Evolutionary conservation across 2,329 filamentous ascomycete species (phyloP), one percentile per base, ranked within the genome.

Genomic region (Calcarisporium arbuscula): DNA sequence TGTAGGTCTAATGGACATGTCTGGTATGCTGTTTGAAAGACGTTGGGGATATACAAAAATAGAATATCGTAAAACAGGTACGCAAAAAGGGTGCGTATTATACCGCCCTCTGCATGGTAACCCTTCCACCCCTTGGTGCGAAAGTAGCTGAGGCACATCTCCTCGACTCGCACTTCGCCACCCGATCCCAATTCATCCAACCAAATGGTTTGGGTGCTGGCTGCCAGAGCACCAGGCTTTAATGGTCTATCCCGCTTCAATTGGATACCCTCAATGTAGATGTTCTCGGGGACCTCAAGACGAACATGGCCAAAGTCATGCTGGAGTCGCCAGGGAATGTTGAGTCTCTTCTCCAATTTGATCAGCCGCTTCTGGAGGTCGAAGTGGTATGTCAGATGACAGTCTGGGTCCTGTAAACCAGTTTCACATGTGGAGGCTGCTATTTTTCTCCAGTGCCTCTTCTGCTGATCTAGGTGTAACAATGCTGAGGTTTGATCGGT

Each of bases 11-110:
- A 65, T 1, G 92, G 92, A 51, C 87, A 95, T 0, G 87, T 94
- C 60, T 98, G 92, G 55, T 86, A 98, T 1, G 83, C 77, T 6
- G 92, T 98, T 56, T 96, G 90, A 58, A 98, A 98, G 36, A 98
- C 90, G 49, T 96, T 95, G 18, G 92, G 90, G 5, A 96, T 76
- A 58, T 94, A 95, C 18, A 87, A 70, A 61, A 96, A 96, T 6
- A 98, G 67, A 17, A 96, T 76, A 58, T 98, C 90, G 65, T 82
- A 92, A 65, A 96, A 95, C 14, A 98, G 75, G 52, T 92, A 90
- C 11, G 80, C 83, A 58, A 89, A 89, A 18, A 98, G 67, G 0
- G 92, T 98, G n/a, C 88, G 80, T 6, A 96, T 65, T 47, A 96
- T 89, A 3, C 89, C 85, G 21, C 88, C 87, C 66, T 98, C 92